Evolutionary conservation across 768 basidiomycete genomes (phyloP), one percentile per base, ranked within the genome.

Genomic region (Imleria badia): DNA sequence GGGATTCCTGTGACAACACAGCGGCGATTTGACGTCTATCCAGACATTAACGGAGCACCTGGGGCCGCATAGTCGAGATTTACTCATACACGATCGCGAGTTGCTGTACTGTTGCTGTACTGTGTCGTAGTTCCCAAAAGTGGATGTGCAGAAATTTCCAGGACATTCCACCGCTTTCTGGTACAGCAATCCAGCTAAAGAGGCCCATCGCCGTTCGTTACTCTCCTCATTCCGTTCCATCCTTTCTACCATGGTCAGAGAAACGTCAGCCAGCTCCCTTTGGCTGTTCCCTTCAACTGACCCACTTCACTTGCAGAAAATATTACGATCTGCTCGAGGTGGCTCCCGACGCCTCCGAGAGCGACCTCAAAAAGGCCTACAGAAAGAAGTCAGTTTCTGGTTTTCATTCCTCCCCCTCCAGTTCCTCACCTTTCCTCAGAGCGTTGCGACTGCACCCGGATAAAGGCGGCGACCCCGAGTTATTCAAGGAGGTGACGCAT

Each of bases 401-500:
- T 15, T 31, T n/a, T 26, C 43, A 40, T 44, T 51, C 26, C 6
- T 55, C 15, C n/a, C 34, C 38, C 45, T 38, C 39, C 33, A 47
- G 38, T 26, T 40, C 41, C 52, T 56, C 22, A 58, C 47, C 22
- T 48, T 60, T 50, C 50, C 19, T 39, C 54, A 94, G 92, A 72
- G 92, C 92, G 11, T 73, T 94, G 47, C 83, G 88, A 53, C 74
- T 93, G 60, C 92, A 94, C 69, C 92, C 92, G 20, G 92, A 94
- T 81, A 95, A 95, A 75, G 94, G 94, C 44, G 94, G 94, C 53
- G 95, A 97, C 65, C 94, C 94, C 23, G 96, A 98, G 72, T 73
- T 90, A 50, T 98, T 98, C 86, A 98, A 98, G 70, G 93, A 98
- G 70, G 89, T 98, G 35, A 95, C 92, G 11, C 92, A 94, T 76